Base-by-base conservation (phyloP, 2,329 filamentous ascomycete genomes). In the Rutstroemia sp. region DNA sequence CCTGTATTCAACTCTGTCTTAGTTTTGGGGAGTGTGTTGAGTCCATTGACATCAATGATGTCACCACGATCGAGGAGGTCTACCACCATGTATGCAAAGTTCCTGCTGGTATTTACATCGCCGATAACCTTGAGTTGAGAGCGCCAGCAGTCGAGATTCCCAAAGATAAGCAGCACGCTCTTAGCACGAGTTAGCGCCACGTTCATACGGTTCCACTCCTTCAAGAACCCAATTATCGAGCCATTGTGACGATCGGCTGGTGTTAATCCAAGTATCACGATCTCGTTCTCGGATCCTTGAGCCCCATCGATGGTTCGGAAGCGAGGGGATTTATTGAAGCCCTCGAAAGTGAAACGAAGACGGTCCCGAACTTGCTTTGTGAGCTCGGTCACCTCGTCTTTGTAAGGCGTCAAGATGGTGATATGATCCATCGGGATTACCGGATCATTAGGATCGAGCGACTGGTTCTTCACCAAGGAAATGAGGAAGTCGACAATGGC, bases 121-220 rank as follows among this genome's bases (percentile, higher is more conserved):
- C 10, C 34, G 14, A 60, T 19, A 16, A 45, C 12, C 4, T 46
- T 12, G 16, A 60, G 25, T 19, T 54, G 27, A 12, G 4, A 46
- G 12, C 50, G 49, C 59, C 57, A 59, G 12, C 23, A 5, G n/a
- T 61, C 57, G 8, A 59, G 8, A 21, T 59, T 59, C 14, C 57
- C 57, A 25, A 59, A 50, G 5, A 56, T 53, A 3, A 17, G 16
- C n/a, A 61, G 45, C 2, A 30, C 27, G 2, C 30, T 30, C 54
- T 58, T 53, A 10, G 57, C 44, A 19, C 57, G 54, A 51, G 59
- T 61, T 3, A 59, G 10, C 4, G 51, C 57, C 3, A 61, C 57
- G 44, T 61, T 61, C 48, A 59, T 48, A 5, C 51, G 48, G n/a
- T 59, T 51, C 57, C 59, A 61, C 2, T 50, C 34, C 1, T 27